phyloP scores from a whole-genome alignment of 2,329 filamentous ascomycete species.

The Bipolaris gigantea region DNA sequence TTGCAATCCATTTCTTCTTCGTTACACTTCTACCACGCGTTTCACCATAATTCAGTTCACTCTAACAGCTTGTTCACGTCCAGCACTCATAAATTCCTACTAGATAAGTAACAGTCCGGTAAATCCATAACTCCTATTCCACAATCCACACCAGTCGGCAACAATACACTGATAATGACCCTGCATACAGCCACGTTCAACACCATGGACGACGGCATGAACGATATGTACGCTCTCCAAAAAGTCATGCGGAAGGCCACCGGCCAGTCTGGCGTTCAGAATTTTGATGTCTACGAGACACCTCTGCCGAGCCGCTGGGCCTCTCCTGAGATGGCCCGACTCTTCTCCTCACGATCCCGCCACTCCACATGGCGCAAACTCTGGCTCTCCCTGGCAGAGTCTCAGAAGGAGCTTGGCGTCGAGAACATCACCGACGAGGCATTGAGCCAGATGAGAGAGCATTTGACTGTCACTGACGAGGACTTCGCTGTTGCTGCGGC shows the following conservation, averaged over 20 bases:
- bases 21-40: too few species aligned
- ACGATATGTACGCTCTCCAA: too few species aligned
- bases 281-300: too few species aligned
- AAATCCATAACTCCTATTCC: slow-evolving; percentile 1
- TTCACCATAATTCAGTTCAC: too few species aligned
- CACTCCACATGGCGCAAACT: slow-evolving; percentile 89
- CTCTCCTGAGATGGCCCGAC: slow-evolving; percentile 58
- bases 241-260: too few species aligned
- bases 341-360: too few species aligned
- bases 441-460: slow-evolving; percentile 51
- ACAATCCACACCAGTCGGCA: slow-evolving; percentile 4
- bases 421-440: slow-evolving; percentile 67
- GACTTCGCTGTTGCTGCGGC: slow-evolving; percentile 53
- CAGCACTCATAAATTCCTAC: too few species aligned
- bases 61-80: too few species aligned
- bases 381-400: slow-evolving; percentile 83
- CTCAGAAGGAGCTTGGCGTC: slow-evolving; percentile 78
- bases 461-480: slow-evolving; percentile 51
- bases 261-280: too few species aligned
- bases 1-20: too few species aligned
- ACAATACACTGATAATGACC: background rate
- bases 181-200: too few species aligned
- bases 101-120: too few species aligned
- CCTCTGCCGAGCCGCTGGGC: slow-evolving; percentile 62
- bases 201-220: slow-evolving; percentile 28